These are phyloP conservation scores for Tillandsia leiboldiana DNA, from an alignment of 176 grass and related monocot genomes.

Conservation along the genomic window DNA sequence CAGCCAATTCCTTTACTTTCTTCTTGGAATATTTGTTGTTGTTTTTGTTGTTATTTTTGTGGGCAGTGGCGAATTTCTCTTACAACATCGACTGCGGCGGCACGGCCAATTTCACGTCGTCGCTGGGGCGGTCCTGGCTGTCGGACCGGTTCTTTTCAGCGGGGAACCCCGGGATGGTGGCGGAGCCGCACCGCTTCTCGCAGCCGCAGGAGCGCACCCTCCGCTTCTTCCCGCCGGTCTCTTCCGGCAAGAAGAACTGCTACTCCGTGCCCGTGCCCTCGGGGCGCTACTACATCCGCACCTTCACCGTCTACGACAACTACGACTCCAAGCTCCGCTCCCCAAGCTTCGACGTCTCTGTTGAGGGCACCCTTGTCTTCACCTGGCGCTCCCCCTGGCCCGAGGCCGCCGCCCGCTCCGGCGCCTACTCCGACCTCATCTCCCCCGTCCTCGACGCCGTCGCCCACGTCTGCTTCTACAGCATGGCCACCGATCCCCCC, in stretches of 20 bases:
- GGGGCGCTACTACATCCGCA: constrained; percentile 88
- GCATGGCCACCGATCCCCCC: constrained; percentile 81
- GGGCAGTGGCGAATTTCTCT: constrained; percentile 43
- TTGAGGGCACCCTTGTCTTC: constrained; percentile 81
- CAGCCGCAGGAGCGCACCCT: constrained; percentile 80
- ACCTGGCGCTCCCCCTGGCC: constrained; percentile 90
- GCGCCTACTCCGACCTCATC: constrained; percentile 93
- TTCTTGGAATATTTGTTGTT: background rate
- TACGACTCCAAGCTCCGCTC: constrained; percentile 82
- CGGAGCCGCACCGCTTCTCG: constrained; percentile 84
- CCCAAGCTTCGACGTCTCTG: constrained; percentile 87
- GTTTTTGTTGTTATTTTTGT: background rate
- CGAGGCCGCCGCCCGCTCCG: constrained; percentile 66
- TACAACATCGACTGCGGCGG: constrained; percentile 99
- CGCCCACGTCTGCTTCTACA: constrained; percentile 95
- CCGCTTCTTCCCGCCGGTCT: constrained; percentile 85
- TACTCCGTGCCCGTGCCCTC: constrained; percentile 64
- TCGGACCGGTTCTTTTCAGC: constrained; percentile 77
- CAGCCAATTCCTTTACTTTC: background rate
- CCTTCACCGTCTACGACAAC: constrained; percentile 99
- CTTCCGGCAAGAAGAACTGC: constrained; percentile 79
- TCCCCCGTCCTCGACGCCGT: constrained; percentile 37
- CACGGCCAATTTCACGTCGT: constrained; percentile 62
- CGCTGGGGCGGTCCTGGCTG: constrained; percentile 67
- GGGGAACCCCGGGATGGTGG: constrained; percentile 59